Percentiles rank a stretch among this genome's conserved stretches.
Evolutionary conservation across 352 stramenopile species (phyloP).

Genomic region (Phytophthora pistaciae): DNA sequence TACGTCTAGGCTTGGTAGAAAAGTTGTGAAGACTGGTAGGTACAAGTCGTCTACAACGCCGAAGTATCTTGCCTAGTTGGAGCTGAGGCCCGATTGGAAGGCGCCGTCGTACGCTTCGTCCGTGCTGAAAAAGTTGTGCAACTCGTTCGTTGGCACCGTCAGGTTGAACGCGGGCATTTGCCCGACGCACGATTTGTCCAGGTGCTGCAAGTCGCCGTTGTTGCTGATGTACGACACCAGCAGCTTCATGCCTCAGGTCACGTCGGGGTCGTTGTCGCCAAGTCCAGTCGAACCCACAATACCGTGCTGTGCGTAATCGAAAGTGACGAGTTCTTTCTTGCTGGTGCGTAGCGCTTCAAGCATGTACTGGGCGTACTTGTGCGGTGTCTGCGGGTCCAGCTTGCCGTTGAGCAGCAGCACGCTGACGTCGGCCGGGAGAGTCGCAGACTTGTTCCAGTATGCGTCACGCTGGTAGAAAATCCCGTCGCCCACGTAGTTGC

Average conservation of each 20-base stretch:
- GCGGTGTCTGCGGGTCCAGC: constrained; percentile 49
- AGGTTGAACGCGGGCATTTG: constrained; percentile 22
- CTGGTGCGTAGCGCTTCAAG: constrained; percentile 26
- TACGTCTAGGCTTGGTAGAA: too few species aligned
- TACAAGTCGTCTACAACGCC: too few species aligned
- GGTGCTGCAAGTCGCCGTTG: constrained; percentile 30
- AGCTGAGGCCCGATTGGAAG: too few species aligned
- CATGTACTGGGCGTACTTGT: constrained; percentile 51
- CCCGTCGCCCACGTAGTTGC: constrained; percentile 6
- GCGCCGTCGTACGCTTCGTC: too few species aligned
- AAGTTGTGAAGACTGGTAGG: too few species aligned
- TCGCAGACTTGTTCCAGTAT: constrained; percentile 53
- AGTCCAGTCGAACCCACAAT: constrained; percentile 36
- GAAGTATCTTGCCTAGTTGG: too few species aligned
- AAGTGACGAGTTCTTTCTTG: constrained; percentile 45
- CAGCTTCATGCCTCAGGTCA: constrained; percentile 42
- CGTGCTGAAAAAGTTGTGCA: too few species aligned
- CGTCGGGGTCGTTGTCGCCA: constrained; percentile 11
- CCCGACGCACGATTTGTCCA: constrained; percentile 48
- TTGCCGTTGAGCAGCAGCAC: constrained; percentile 46
- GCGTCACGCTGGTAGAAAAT: constrained; percentile 51
- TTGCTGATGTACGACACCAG: constrained; percentile 42
- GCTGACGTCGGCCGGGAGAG: constrained; percentile 33
- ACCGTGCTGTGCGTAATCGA: constrained; percentile 40
- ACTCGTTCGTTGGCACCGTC: too few species aligned